These are phyloP conservation scores for Coleophoma eucalyptorum DNA, from an alignment of 2,329 filamentous ascomycete genomes.

Conservation along the genomic window DNA sequence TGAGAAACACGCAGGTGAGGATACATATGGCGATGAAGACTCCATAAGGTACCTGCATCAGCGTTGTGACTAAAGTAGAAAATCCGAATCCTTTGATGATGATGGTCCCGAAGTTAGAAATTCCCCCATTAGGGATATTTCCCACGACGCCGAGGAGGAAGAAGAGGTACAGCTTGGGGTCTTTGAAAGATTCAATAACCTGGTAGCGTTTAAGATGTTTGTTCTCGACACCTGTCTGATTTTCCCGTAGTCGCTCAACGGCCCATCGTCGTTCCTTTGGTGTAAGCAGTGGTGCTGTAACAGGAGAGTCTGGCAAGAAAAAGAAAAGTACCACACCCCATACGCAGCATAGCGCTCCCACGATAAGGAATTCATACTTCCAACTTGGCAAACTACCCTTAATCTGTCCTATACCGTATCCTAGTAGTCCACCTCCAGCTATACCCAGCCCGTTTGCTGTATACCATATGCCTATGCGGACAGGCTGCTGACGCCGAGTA, in stretches of 20 bases:
- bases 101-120: constrained; percentile 51
- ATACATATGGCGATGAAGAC: constrained; percentile 56
- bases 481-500: constrained; percentile 57
- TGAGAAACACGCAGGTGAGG: constrained; percentile 50
- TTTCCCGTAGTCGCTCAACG: constrained; percentile 11
- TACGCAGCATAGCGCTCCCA: constrained; percentile 27
- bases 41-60: constrained; percentile 49
- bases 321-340: constrained; percentile 34
- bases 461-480: constrained; percentile 54
- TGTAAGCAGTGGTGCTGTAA: constrained; percentile 41
- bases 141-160: constrained; percentile 46
- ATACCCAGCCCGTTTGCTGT: constrained; percentile 56
- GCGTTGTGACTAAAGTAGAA: constrained; percentile 45
- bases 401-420: constrained; percentile 59
- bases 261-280: constrained; percentile 23
- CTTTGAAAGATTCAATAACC: constrained; percentile 15
- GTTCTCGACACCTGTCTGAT: constrained; percentile 18
- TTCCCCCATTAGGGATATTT: constrained; percentile 52
- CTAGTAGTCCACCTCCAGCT: constrained; percentile 53
- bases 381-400: constrained; percentile 52
- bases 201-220: constrained; percentile 15
- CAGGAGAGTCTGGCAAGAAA: constrained; percentile 51
- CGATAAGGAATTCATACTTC: constrained; percentile 66
- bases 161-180: constrained; percentile 19
- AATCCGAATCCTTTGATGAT: constrained; percentile 55